Evolutionary conservation across 1,139 yeast genomes (phyloP), one percentile per base, ranked within the genome.

Genomic region (Kurtzmaniella natalensis): DNA sequence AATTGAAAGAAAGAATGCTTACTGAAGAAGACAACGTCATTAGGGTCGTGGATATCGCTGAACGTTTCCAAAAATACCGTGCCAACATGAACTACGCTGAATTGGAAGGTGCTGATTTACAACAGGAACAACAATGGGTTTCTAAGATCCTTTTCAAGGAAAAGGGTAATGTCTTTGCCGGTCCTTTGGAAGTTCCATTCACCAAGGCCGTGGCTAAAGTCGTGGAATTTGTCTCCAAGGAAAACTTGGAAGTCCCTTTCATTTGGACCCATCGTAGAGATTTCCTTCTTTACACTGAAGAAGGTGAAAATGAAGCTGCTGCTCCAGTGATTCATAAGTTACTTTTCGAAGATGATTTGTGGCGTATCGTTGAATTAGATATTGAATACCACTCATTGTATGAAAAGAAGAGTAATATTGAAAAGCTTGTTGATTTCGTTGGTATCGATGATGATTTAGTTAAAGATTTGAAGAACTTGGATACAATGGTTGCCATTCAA

Each of bases 251-350:
- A 54, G 95, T 92, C 3, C 97, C 98, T n/a, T 86, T 88, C 52
- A 88, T 92, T 40, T 89, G 95, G 86, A 82, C 89, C 24, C 95
- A 88, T 52, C 84, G 97, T 55, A 83, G 94, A 57, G 97, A 92
- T 57, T 88, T 84, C 53, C 68, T 87, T 25, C 65, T 83, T 35
- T 67, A 68, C 45, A 73, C 85, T 9, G 81, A 76, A 47, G 81
- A 76, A 36, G 69, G 67, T 7, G 44, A 46, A 20, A 65, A 62
- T 32, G 74, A 75, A 7, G 26, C 20, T 7, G 36, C 26, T 16
- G 36, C 32, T 11, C 44, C 47, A 8, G 40, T 52, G 14, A 80
- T 77, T 15, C 73, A 68, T 44, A 73, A 73, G 44, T 64, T 81
- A 32, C 59, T 82, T 36, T 73, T 67, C 37, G 96, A 87, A 60